A percentile compares a stretch with the other conserved stretches of the same genome.
Conservation (phyloP, 2,329 filamentous ascomycete genomes). For the Cyphellophora attinorum region DNA sequence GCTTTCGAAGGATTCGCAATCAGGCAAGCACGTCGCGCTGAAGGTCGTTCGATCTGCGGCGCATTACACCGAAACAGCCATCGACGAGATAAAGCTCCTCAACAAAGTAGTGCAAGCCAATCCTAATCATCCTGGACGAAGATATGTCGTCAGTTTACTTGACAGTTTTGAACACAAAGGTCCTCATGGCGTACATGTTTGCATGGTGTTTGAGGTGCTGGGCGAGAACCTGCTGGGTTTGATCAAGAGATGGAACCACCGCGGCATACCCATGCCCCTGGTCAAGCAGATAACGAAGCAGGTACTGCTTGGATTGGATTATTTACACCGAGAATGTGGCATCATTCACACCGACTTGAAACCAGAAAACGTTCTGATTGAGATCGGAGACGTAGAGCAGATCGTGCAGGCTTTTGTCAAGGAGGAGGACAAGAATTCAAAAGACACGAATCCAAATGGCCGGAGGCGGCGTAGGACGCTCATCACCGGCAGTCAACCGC, state of each 20-base stretch:
- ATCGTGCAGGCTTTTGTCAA: constrained; percentile 96
- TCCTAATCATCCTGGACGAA: constrained; percentile 83
- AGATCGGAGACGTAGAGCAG: constrained; percentile 97
- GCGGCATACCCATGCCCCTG: constrained; percentile 89
- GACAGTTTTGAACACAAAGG: constrained; percentile 98
- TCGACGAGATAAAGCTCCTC: constrained; percentile 97
- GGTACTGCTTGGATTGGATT: constrained; percentile 88
- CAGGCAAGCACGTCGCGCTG: constrained; percentile 87
- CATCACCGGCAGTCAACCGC: constrained; percentile 91
- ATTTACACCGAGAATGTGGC: constrained; percentile 92
- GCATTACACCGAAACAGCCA: constrained; percentile 96
- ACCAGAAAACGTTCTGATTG: constrained; percentile 95
- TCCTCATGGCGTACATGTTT: constrained; percentile 90
- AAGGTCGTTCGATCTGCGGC: constrained; percentile 96
- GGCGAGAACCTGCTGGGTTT: constrained; percentile 89
- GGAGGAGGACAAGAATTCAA: constrained; percentile 63
- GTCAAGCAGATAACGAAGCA: constrained; percentile 99
- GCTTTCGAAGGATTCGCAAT: constrained; percentile 72
- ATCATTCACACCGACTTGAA: constrained; percentile 91
- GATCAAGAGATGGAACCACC: constrained; percentile 98
- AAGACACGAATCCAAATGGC: constrained; percentile 87
- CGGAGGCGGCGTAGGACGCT: constrained; percentile 80
- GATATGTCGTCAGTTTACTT: constrained; percentile 89
- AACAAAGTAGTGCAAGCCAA: constrained; percentile 96
- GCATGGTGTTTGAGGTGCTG: constrained; percentile 98